These are phyloP conservation scores for Microthlaspi erraticum DNA, from an alignment of 345 rosid species.

Conservation along the genomic window DNA sequence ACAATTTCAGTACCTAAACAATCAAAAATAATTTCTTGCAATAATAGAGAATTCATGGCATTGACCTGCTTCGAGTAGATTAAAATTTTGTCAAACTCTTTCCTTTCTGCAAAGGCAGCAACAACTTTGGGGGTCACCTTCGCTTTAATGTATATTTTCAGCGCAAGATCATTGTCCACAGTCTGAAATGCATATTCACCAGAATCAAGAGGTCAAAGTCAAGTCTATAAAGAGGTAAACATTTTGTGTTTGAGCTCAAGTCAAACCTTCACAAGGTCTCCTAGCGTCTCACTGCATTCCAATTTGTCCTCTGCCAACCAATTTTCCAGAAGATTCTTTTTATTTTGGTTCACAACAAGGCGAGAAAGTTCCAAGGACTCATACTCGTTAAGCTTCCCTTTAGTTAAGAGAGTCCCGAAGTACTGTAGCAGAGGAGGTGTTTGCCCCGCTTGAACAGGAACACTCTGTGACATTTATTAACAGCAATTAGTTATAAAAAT, in stretches of 20 bases:
- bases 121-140: constrained; percentile 99
- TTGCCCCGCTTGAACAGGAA: constrained; percentile 99
- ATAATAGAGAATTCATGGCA: background rate
- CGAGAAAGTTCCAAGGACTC: constrained; percentile 99
- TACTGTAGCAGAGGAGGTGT: constrained; percentile 98
- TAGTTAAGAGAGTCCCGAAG: constrained; percentile 95
- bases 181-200: constrained; percentile 58
- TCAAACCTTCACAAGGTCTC: constrained; percentile 96
- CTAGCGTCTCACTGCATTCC: constrained; percentile 98
- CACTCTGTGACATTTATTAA: constrained; percentile 67
- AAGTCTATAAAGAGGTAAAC: background rate
- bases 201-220: background rate
- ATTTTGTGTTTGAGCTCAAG: background rate
- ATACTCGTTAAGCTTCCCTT: constrained; percentile 95
- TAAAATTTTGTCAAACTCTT: constrained; percentile 97
- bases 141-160: constrained; percentile 97
- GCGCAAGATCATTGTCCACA: constrained; percentile 98
- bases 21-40: background rate
- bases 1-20: constrained; percentile 3
- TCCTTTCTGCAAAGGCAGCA: constrained; percentile 99
- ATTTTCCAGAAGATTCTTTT: constrained; percentile 97
- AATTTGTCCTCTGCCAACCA: constrained; percentile 99
- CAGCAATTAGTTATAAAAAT: background rate
- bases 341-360: constrained; percentile 98
- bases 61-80: constrained; percentile 96